Base-by-base conservation (phyloP, 305 asterid genomes). In the Fraxinus nigra region DNA sequence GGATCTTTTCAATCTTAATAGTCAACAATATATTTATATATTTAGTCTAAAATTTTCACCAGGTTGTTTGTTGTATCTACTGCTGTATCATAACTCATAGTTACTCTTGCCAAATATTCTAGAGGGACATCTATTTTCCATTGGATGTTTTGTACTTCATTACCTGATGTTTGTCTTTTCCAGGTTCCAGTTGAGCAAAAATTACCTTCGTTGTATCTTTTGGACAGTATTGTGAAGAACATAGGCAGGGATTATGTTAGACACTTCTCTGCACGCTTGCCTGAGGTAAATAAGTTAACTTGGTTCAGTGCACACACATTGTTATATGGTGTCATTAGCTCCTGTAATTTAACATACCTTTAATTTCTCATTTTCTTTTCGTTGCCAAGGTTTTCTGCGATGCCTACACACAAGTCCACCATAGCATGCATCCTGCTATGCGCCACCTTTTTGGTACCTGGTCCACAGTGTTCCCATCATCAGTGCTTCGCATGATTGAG, bases 141-240 rank as follows among this genome's bases (percentile, higher is more conserved):
- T 73, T 67, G 77, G 46, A 40, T 81, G 51, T 72, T 80, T 72
- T 82, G 48, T 4, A 46, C 54, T 78, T 85, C 82, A 65, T 83
- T 80, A 48, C 81, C 89, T 79, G 84, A 81, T 81, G 78, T 72
- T 81, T 72, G 32, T 81, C 79, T 88, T 85, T 82, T 76, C 83
- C 91, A 96, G 98, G 98, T 85, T 70, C 85, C 94, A 51, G 95
- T 87, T 85, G 98, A 94, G 75, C 98, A 93, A 76, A 96, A 96
- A 79, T 88, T 96, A 72, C 98, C 99, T 69, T 91, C 94, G 78
- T 81, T 96, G 78, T 96, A 94, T 87, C 98, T 96, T 86, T 89
- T 96, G 92, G 98, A 94, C 82, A 96, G 98, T 89, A 92, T 96
- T 30, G 99, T 93, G 83, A 96, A 96, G 91, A 96, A 96, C 83